These are phyloP conservation scores for Castanea sativa DNA, from an alignment of 306 rosid species.

Conservation along the genomic window DNA sequence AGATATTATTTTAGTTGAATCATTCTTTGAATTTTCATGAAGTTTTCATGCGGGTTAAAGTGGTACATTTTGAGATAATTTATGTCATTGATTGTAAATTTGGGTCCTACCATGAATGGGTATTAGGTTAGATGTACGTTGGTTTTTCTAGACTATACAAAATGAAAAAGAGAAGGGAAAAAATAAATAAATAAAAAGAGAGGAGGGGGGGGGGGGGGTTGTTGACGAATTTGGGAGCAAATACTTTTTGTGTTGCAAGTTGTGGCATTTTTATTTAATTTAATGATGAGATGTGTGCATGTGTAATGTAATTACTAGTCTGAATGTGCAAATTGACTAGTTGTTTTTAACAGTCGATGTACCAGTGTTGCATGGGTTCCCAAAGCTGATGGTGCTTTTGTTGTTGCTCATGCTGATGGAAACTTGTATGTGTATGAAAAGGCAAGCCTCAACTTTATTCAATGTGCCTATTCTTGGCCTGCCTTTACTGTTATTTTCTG, in stretches of 20 bases:
- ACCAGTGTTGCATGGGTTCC: conserved; percentile 90
- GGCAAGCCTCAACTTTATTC: conserved; percentile 50
- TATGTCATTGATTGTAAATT: background rate
- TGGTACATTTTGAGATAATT: background rate
- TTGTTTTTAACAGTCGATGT: conserved; percentile 75
- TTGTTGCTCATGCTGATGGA: conserved; percentile 94
- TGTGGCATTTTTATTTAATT: background rate
- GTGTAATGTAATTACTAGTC: background rate
- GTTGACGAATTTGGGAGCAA: background rate
- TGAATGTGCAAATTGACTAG: background rate
- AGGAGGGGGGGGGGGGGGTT: background rate
- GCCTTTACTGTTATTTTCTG: conserved; percentile 18
- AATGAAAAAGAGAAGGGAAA: background rate
- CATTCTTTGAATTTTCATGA: background rate
- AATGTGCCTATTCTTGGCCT: conserved; percentile 12
- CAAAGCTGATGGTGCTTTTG: conserved; percentile 82
- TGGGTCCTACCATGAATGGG: background rate
- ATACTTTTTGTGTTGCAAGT: background rate
- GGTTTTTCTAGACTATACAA: background rate
- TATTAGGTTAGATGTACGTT: too few species aligned
- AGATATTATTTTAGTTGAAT: background rate
- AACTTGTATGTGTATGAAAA: conserved; percentile 84
- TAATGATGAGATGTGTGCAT: background rate
- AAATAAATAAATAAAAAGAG: rapidly evolving
- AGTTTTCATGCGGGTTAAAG: background rate